These are phyloP conservation scores for Penicillium daleae DNA, from an alignment of 495 filamentous ascomycete genomes.

Conservation along the genomic window DNA sequence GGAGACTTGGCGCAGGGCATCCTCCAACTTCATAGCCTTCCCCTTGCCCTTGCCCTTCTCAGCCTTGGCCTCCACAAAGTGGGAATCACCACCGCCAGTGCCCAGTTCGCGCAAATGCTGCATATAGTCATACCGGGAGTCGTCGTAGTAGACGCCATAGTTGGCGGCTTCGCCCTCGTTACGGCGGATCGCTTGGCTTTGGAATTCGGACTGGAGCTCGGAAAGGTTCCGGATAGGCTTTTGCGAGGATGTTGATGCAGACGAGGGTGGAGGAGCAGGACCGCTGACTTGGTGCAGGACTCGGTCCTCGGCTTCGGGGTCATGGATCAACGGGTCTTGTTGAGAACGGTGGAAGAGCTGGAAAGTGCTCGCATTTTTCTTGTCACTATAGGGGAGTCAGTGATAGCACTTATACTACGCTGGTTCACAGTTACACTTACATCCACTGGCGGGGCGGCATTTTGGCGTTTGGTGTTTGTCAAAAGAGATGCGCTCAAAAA, in stretches of 20 bases:
- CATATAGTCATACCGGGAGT: slow-evolving; percentile 98
- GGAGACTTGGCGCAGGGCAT: slow-evolving; percentile 71
- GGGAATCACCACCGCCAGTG: slow-evolving; percentile 59
- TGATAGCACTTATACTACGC: not conserved
- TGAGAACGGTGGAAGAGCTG: slow-evolving; percentile 93
- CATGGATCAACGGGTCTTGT: slow-evolving; percentile 94
- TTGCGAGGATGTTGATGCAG: slow-evolving; percentile 40
- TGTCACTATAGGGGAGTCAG: slow-evolving; percentile 65
- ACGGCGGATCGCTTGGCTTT: slow-evolving; percentile 64
- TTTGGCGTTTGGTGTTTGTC: slow-evolving; percentile 31
- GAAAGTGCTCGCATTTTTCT: slow-evolving; percentile 91
- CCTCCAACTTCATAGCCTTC: slow-evolving; percentile 77
- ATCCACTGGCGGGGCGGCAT: slow-evolving; percentile 89
- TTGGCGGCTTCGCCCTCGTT: slow-evolving; percentile 97
- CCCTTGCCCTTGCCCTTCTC: slow-evolving; percentile 61
- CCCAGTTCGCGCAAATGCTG: slow-evolving; percentile 93
- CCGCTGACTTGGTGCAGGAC: slow-evolving; percentile 63
- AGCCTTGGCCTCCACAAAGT: slow-evolving; percentile 75
- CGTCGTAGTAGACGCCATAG: slow-evolving; percentile 86
- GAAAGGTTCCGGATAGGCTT: slow-evolving; percentile 52
- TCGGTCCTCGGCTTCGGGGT: slow-evolving; percentile 78
- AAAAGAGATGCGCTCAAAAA: slow-evolving; percentile 26
- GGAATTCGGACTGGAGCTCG: slow-evolving; percentile 80
- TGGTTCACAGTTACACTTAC: slow-evolving; percentile 53
- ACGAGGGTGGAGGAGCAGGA: slow-evolving; percentile 36